These are phyloP conservation scores for Pestalotiopsis sp. DNA, from an alignment of 2,329 filamentous ascomycete genomes.

Conservation along the genomic window DNA sequence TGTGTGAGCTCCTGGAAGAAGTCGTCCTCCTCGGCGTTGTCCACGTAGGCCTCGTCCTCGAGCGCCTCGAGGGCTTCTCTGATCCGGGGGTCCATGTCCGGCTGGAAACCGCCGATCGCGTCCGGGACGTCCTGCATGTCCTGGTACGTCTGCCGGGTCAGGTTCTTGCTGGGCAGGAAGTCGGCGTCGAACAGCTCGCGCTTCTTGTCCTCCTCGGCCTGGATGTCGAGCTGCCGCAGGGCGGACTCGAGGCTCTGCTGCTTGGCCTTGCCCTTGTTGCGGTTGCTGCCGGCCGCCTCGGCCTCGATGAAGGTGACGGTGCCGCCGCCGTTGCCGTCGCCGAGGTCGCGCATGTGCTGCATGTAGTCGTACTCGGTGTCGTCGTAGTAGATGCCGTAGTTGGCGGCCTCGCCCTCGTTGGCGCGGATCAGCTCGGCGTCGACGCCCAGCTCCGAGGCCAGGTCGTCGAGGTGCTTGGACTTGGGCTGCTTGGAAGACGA, in stretches of 20 bases:
- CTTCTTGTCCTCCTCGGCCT: constrained; percentile 38
- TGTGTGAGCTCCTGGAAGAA: constrained; percentile 74
- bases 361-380: constrained; percentile 98
- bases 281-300: constrained; percentile 53
- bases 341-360: constrained; percentile 95
- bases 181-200: constrained; percentile 68
- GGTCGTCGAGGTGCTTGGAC: constrained; percentile 68
- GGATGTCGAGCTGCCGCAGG: constrained; percentile 61
- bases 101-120: constrained; percentile 88
- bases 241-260: constrained; percentile 80
- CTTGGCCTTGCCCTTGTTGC: constrained; percentile 68
- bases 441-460: constrained; percentile 73
- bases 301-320: constrained; percentile 83
- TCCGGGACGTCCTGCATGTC: constrained; percentile 93
- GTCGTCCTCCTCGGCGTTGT: constrained; percentile 68
- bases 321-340: constrained; percentile 60
- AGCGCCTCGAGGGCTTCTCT: constrained; percentile 90
- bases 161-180: constrained; percentile 76
- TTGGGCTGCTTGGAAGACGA: constrained; percentile 45
- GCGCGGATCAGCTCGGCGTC: constrained; percentile 67
- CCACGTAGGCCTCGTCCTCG: constrained; percentile 94
- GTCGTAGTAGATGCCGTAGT: constrained; percentile 91
- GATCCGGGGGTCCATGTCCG: constrained; percentile 93
- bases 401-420: constrained; percentile 96
- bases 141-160: constrained; percentile 78